Base-by-base conservation (phyloP, 2,329 filamentous ascomycete species). In the Penicillium sp. region DNA sequence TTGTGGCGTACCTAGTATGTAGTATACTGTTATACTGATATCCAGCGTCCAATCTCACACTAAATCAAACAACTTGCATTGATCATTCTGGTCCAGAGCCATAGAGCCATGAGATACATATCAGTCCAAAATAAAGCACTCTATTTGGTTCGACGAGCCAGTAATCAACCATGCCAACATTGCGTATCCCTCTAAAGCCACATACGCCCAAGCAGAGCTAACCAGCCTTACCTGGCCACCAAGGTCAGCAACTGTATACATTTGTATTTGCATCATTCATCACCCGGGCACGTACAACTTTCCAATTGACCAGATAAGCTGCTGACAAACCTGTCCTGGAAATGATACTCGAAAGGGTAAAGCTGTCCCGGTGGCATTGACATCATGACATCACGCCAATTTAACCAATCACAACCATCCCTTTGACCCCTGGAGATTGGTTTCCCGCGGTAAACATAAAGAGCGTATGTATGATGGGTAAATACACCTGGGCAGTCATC, bases 281-380 rank as follows among this genome's bases (percentile, higher is more conserved):
- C 15, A 18, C 15, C 15, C 15, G 15, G 15, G 15, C 15, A 18
- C 15, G 15, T 18, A 18, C 15, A 18, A 18, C 15, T 18, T 29
- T 13, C 3, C 5, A 3, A 29, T 29, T 29, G 32, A 15, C 32
- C 32, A 35, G n/a, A 35, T 18, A 35, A 18, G 3, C 15, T 6
- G 15, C 10, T 6, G 25, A 15, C 6, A 13, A 39, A n/a, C n/a
- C 35, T 45, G 25, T 7, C n/a, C n/a, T 33, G 20, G 13, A 41
- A 31, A n/a, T 24, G n/a, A 38, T 52, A 52, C 49, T 44, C 23
- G 29, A 52, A 52, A 38, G 4, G 49, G 45, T 18, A 52, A 44
- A 24, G 18, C 23, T 38, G 41, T 48, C 49, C 49, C 41, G 42
- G 27, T 28, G 27, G 45, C 23, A 33, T 33, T 46, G 39, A 43